phyloP scores from a whole-genome alignment of 2,329 filamentous ascomycete species.

The Curvularia spicifera region DNA sequence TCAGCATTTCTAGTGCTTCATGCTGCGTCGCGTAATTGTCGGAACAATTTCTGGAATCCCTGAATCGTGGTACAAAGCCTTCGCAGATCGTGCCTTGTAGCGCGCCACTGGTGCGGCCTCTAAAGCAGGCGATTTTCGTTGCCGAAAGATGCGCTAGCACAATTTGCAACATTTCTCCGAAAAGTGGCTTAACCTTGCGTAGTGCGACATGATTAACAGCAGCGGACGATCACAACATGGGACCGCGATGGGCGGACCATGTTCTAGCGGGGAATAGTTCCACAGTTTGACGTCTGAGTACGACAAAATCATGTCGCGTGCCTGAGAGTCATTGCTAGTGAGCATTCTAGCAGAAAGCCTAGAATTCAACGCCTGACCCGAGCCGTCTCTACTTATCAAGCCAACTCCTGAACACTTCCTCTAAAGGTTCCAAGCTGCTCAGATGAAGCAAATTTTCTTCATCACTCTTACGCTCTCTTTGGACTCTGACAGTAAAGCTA shows the following conservation, averaged over 20 bases:
- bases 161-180: background rate
- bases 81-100: background rate
- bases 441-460: background rate
- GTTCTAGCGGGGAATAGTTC: background rate
- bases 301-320: background rate
- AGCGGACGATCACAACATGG: background rate
- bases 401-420: background rate
- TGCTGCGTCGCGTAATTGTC: background rate
- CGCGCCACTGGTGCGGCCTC: background rate
- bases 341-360: constrained; percentile 1
- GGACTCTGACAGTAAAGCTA: background rate
- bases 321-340: background rate
- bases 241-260: background rate
- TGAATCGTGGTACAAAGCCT: background rate
- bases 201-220: background rate
- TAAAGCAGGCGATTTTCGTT: background rate
- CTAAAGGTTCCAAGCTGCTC: background rate
- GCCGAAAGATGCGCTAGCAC: constrained; percentile 2
- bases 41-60: background rate
- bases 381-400: background rate
- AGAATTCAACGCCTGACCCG: background rate
- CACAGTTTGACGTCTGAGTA: background rate
- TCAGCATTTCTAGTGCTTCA: background rate
- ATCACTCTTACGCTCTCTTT: background rate
- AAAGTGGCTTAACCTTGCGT: background rate